phyloP scores from a whole-genome alignment of 2,329 filamentous ascomycete genomes.

The Fusarium nematophilum region DNA sequence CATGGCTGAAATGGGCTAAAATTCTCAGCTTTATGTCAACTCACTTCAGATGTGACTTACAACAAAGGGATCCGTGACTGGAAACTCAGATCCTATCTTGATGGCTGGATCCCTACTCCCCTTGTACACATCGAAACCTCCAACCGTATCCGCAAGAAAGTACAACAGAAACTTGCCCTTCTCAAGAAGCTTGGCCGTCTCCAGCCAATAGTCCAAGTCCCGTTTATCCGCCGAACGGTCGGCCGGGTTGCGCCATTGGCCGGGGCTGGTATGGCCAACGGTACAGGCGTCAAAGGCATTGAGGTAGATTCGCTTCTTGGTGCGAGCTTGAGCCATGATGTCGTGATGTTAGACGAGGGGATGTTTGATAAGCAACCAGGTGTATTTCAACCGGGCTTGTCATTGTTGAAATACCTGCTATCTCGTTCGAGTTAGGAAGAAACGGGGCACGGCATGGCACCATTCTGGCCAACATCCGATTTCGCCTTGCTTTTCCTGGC shows the following conservation, averaged over 20 bases:
- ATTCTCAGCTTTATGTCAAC: too few relatives aligned
- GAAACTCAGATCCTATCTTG: constrained; percentile 65
- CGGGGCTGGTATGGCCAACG: constrained; percentile 24
- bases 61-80: constrained; percentile 68
- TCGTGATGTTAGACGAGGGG: too few relatives aligned
- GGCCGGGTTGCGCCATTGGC: constrained; percentile 26
- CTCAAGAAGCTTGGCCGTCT: constrained; percentile 70
- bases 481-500: too few relatives aligned
- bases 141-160: constrained; percentile 69
- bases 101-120: constrained; percentile 55
- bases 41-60: constrained; percentile 50
- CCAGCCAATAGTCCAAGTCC: constrained; percentile 68
- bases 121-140: constrained; percentile 23
- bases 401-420: too few relatives aligned
- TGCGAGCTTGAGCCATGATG: too few relatives aligned
- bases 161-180: constrained; percentile 70
- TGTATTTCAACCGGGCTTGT: too few relatives aligned
- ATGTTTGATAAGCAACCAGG: too few relatives aligned
- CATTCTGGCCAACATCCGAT: too few relatives aligned
- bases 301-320: constrained; percentile 27
- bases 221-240: constrained; percentile 12
- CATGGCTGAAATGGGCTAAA: constrained; percentile 67
- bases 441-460: too few relatives aligned
- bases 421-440: too few relatives aligned
- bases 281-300: constrained; percentile 27